phyloP scores from a whole-genome alignment of 352 stramenopile species.

The Plasmopara muralis region DNA sequence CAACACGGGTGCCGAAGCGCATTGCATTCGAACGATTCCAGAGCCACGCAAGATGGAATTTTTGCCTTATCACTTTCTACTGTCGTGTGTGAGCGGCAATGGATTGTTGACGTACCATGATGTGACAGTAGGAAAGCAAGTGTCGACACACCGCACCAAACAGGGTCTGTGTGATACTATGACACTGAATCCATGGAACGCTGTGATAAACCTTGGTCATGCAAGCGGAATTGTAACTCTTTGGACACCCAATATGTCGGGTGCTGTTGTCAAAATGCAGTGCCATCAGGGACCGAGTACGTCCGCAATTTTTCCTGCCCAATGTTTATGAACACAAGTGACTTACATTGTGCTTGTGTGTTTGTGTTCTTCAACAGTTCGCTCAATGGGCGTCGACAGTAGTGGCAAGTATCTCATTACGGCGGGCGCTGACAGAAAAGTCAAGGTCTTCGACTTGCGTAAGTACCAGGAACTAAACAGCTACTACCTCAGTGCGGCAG shows the following conservation, averaged over 20 bases:
- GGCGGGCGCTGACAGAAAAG: constrained; percentile 88
- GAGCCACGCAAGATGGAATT: constrained; percentile 94
- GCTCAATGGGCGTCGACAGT: constrained; percentile 89
- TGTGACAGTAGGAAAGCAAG: constrained; percentile 91
- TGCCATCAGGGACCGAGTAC: constrained; percentile 93
- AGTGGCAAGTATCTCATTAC: constrained; percentile 96
- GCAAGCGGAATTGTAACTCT: constrained; percentile 97
- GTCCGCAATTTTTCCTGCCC: constrained; percentile 10
- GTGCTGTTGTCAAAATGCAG: constrained; percentile 96
- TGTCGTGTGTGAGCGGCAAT: constrained; percentile 91
- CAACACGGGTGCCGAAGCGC: constrained; percentile 93
- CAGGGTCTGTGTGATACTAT: constrained; percentile 91
- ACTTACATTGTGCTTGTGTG: constrained; percentile 11
- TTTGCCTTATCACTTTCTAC: constrained; percentile 97
- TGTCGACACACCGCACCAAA: constrained; percentile 89
- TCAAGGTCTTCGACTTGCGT: constrained; percentile 97
- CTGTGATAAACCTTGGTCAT: constrained; percentile 95
- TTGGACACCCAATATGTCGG: constrained; percentile 93
- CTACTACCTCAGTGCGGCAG: constrained; percentile 87
- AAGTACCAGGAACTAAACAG: constrained; percentile 94
- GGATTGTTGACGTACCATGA: constrained; percentile 94
- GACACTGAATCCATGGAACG: constrained; percentile 95
- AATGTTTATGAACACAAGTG: background rate
- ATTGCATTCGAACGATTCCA: constrained; percentile 91
- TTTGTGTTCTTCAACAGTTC: constrained; percentile 36